Base-by-base conservation (phyloP, 2,329 filamentous ascomycete genomes). In the Ceratocystis huliohia region DNA sequence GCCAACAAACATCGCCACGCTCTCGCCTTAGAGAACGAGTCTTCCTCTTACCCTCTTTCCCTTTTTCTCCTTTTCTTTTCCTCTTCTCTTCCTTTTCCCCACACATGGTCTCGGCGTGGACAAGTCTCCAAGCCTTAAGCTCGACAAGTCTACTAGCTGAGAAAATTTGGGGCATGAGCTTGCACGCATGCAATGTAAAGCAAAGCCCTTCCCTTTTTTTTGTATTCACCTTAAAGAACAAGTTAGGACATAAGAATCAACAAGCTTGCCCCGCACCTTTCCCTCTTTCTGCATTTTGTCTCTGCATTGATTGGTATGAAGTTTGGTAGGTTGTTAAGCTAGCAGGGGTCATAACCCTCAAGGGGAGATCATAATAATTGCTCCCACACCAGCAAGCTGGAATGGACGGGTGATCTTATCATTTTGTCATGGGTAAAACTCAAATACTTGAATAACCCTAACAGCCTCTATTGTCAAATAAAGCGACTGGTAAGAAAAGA, bases 391-490 rank as follows among this genome's bases (percentile, higher is more conserved):
- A 57, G 53, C 53, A n/a, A 57, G 53, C 28, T 57, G 53, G 53
- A 57, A 57, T 57, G 25, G 22, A 30, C 5, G 53, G 28, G 22
- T 30, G 22, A 57, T 57, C 53, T 15, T 10, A 57, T 33, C 53
- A 57, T 57, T 28, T 30, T 57, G 53, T 22, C 53, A 57, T 57
- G 53, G 53, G 17, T 57, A 57, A 57, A 57, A 57, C 53, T 57
- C 53, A 57, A 57, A 57, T 57, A 57, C 53, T 57, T 57, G 22
- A 30, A 15, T 5, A 57, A 57, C 53, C 53, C 53, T 57, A 57
- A 33, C 53, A 28, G 1, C 22, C 5, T 57, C 13, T 15, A 28
- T 17, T 33, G 25, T 57, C 25, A 33, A 57, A 20, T 48, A 10
- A 22, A 20, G 7, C 3, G 7, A 10, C 46, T 5, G 22, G 46